Percentiles rank a stretch among this genome's conserved stretches.
Conservation (phyloP, 805 yeast species). For the Priceomyces haplophilus region DNA sequence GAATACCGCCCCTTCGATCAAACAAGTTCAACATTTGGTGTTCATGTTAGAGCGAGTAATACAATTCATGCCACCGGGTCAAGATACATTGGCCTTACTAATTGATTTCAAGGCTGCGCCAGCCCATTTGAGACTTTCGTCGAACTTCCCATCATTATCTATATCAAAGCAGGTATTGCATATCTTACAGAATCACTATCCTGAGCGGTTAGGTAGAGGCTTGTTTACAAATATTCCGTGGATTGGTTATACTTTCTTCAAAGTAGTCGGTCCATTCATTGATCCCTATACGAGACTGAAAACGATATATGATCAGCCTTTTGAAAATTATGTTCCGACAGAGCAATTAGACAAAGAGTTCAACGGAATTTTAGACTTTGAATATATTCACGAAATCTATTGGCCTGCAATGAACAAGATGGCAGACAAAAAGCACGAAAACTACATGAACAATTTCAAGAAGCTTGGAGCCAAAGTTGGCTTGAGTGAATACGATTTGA, state of each 20-base stretch:
- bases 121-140: constrained; percentile 30
- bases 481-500: constrained; percentile 52
- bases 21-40: constrained; percentile 55
- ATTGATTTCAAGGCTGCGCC: constrained; percentile 54
- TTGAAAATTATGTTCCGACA: constrained; percentile 50
- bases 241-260: constrained; percentile 55
- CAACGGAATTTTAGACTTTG: constrained; percentile 49
- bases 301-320: constrained; percentile 56
- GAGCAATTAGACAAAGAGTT: constrained; percentile 51
- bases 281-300: constrained; percentile 59
- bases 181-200: constrained; percentile 56
- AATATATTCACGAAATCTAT: constrained; percentile 50
- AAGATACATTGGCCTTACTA: constrained; percentile 51
- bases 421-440: constrained; percentile 35
- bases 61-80: constrained; percentile 56
- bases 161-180: constrained; percentile 49
- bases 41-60: constrained; percentile 56
- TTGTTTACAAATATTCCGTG: constrained; percentile 55
- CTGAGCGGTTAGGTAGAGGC: constrained; percentile 55
- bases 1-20: constrained; percentile 49
- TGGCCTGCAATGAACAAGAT: constrained; percentile 50
- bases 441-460: constrained; percentile 35
- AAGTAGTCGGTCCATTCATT: constrained; percentile 54
- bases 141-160: constrained; percentile 48
- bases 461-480: constrained; percentile 51